A percentile compares a stretch with the other conserved stretches of the same genome.
phyloP scores from a whole-genome alignment of 257 asterid genomes.

The Voacanga thouarsii region DNA sequence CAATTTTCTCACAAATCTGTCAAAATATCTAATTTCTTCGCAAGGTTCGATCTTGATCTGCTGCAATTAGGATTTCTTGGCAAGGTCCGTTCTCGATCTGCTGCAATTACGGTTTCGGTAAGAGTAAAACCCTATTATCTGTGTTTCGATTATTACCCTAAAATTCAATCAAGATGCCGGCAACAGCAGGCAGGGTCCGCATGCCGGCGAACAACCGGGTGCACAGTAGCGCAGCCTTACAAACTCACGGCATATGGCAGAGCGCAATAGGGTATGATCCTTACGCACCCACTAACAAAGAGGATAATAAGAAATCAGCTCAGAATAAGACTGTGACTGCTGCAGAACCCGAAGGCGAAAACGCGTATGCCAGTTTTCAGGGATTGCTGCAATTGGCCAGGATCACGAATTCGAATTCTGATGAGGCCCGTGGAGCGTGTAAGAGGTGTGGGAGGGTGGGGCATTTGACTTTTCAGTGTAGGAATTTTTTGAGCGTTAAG shows the following conservation, averaged over 20 bases:
- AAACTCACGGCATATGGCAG: slow-evolving; percentile 99
- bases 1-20: too few relatives aligned
- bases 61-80: too few relatives aligned
- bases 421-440: slow-evolving; percentile 89
- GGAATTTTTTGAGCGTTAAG: slow-evolving; percentile 87
- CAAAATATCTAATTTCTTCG: too few relatives aligned
- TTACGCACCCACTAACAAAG: slow-evolving; percentile 73
- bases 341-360: slow-evolving; percentile 68
- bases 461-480: slow-evolving; percentile 86
- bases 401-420: slow-evolving; percentile 81
- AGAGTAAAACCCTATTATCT: not conserved
- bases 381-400: slow-evolving; percentile 91
- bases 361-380: slow-evolving; percentile 85
- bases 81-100: too few relatives aligned
- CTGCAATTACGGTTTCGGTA: too few relatives aligned
- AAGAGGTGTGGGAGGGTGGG: slow-evolving; percentile 93
- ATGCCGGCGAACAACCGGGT: slow-evolving; percentile 99
- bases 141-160: not conserved
- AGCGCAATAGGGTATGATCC: slow-evolving; percentile 98
- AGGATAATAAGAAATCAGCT: slow-evolving; percentile 48
- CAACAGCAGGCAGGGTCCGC: slow-evolving; percentile 99
- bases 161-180: slow-evolving; percentile 64
- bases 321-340: slow-evolving; percentile 12
- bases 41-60: too few relatives aligned
- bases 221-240: slow-evolving; percentile 98